Conservation (phyloP, 352 stramenopile genomes). For the Phytophthora lateralis region DNA sequence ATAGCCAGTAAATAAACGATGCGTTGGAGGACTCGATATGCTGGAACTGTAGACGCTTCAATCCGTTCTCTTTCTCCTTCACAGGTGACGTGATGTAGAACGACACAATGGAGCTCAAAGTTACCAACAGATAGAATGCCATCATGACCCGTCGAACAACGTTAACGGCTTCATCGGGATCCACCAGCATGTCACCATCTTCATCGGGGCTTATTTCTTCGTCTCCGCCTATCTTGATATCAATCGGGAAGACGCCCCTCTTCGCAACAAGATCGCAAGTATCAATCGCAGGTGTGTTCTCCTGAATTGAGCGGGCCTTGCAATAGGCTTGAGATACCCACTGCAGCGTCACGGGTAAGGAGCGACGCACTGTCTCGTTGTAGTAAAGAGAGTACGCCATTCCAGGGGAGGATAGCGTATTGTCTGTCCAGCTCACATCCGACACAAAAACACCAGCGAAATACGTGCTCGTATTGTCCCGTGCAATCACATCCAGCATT, state of each 20-base stretch:
- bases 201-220: constrained; percentile 25
- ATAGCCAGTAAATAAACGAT: constrained; percentile 71
- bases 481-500: constrained; percentile 52
- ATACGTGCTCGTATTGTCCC: constrained; percentile 49
- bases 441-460: constrained; percentile 67
- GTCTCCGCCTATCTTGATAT: constrained; percentile 24
- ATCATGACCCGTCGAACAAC: constrained; percentile 90
- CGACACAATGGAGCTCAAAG: constrained; percentile 64
- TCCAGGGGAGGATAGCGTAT: constrained; percentile 7
- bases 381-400: constrained; percentile 65
- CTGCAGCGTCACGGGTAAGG: constrained; percentile 66
- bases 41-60: constrained; percentile 79
- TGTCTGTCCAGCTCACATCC: constrained; percentile 35
- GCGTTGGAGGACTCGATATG: constrained; percentile 57
- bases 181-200: constrained; percentile 22
- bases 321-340: constrained; percentile 71
- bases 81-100: constrained; percentile 71
- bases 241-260: constrained; percentile 52
- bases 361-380: constrained; percentile 65
- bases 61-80: constrained; percentile 68
- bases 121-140: constrained; percentile 84
- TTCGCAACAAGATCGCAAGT: constrained; percentile 57
- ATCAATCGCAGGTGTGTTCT: constrained; percentile 18
- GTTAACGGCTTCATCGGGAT: constrained; percentile 41
- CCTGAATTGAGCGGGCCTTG: constrained; percentile 32